These are phyloP conservation scores for Penicillium rolfsii DNA, from an alignment of 2,329 filamentous ascomycete genomes.

Conservation along the genomic window DNA sequence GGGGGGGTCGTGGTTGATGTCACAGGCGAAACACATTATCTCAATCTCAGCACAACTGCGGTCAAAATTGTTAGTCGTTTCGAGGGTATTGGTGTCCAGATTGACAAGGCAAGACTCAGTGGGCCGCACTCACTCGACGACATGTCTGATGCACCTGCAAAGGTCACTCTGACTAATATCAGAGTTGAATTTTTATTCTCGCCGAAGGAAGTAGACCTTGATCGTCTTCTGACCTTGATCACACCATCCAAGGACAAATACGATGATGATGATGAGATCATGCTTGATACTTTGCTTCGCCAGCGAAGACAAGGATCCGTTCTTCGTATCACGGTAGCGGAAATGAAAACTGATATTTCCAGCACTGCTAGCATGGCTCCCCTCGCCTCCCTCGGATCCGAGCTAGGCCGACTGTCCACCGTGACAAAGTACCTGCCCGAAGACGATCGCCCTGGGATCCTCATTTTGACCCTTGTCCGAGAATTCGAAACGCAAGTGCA, in stretches of 20 bases:
- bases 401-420: constrained; percentile 78
- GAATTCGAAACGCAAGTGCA: constrained; percentile 65
- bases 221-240: constrained; percentile 79
- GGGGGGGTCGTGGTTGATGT: constrained; percentile 76
- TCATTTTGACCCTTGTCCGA: constrained; percentile 72
- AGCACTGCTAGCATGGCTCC: constrained; percentile 68
- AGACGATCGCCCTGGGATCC: constrained; percentile 86
- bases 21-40: constrained; percentile 74
- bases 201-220: constrained; percentile 79
- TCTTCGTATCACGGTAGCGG: constrained; percentile 69
- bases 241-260: constrained; percentile 92
- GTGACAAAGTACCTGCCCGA: constrained; percentile 95
- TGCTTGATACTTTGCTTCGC: constrained; percentile 85
- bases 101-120: constrained; percentile 73
- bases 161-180: constrained; percentile 66
- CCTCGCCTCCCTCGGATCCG: constrained; percentile 72
- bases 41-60: constrained; percentile 75
- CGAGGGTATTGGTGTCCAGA: constrained; percentile 70
- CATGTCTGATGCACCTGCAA: constrained; percentile 57
- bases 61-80: constrained; percentile 79
- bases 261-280: constrained; percentile 86
- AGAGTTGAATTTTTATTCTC: constrained; percentile 71
- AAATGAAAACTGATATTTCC: constrained; percentile 64
- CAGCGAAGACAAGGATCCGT: constrained; percentile 87
- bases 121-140: constrained; percentile 67